Conservation (phyloP, 345 rosid genomes). For the Hevea brasiliensis region DNA sequence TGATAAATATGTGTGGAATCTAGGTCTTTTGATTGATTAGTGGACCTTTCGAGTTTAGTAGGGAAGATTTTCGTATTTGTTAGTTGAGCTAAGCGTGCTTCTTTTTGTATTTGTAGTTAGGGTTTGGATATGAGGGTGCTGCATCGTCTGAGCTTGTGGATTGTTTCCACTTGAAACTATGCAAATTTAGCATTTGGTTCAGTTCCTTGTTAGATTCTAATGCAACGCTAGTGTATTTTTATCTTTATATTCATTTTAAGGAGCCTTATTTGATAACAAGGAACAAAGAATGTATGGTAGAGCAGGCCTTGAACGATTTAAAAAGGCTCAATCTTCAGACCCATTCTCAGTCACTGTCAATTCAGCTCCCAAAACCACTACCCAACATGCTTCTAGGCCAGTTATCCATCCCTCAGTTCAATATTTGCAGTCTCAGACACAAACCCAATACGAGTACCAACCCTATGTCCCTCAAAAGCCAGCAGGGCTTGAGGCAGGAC, state of each 20-base stretch:
- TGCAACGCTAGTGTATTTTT: background rate
- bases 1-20: background rate
- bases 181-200: slow-evolving; percentile 10
- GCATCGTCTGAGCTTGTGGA: slow-evolving; percentile 3
- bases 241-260: background rate
- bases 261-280: background rate
- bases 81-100: background rate
- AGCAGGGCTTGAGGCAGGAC: slow-evolving; percentile 38
- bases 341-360: slow-evolving; percentile 72
- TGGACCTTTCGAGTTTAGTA: background rate
- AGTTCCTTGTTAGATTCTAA: background rate
- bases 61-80: background rate
- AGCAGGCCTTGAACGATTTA: slow-evolving; percentile 85
- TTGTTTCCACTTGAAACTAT: slow-evolving; percentile 2
- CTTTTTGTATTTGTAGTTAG: slow-evolving; percentile 14
- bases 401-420: slow-evolving; percentile 26
- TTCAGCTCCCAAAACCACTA: slow-evolving; percentile 40
- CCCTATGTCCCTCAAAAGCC: slow-evolving; percentile 33
- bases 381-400: slow-evolving; percentile 30
- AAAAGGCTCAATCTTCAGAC: slow-evolving; percentile 82
- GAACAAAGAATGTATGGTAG: slow-evolving; percentile 75
- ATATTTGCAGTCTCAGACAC: slow-evolving; percentile 32
- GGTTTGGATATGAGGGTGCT: slow-evolving; percentile 13
- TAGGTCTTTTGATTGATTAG: background rate
- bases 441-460: slow-evolving; percentile 29